Evolutionary conservation across 2,329 filamentous ascomycete genomes (phyloP), one percentile per base, ranked within the genome.

Genomic region (Hawksworthiomyces lignivorus): DNA sequence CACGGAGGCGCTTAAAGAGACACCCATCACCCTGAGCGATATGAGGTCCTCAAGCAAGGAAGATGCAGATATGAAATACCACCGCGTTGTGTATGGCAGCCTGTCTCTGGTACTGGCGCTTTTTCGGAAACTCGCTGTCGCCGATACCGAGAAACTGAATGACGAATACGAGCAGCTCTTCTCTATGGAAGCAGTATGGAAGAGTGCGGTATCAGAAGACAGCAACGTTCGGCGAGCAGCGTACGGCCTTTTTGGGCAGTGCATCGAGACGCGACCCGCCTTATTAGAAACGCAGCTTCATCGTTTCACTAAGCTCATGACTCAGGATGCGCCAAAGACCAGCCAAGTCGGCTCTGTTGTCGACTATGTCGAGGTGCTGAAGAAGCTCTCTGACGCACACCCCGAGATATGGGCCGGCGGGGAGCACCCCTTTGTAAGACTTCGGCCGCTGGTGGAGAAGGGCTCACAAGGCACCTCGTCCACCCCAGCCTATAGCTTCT

Each of bases 51-150:
- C 88, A 4, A 92, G 79, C 45, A 65, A 76, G 8, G 90, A 97
- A 51, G 92, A 98, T 58, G 81, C 87, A 4, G 77, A 88, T 50
- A 77, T 84, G 15, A 96, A 95, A 54, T 92, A 94, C 63, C 77
- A 80, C 47, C 76, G 92, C 35, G 88, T 96, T 4, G 55, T 79
- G 3, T 69, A 67, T 9, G 69, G 68, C 7, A 73, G 73, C 41
- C 54, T 82, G 18, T 74, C 71, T 1, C 61, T 82, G 6, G 69
- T 79, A 3, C 52, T 74, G 4, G 68, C 69, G 22, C 62, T 82
- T 1, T 53, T 82, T 1, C 63, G 68, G 34, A 72, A 62, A 44
- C 59, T 78, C 2, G 60, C 65, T 1, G 47, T 55, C 7, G 54
- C 57, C 15, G 82, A 86, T 28, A 61, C 83, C 4, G 64, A 72